Conservation (phyloP, 371 early-diverging fungal species). For the Chytridiales sp. region DNA sequence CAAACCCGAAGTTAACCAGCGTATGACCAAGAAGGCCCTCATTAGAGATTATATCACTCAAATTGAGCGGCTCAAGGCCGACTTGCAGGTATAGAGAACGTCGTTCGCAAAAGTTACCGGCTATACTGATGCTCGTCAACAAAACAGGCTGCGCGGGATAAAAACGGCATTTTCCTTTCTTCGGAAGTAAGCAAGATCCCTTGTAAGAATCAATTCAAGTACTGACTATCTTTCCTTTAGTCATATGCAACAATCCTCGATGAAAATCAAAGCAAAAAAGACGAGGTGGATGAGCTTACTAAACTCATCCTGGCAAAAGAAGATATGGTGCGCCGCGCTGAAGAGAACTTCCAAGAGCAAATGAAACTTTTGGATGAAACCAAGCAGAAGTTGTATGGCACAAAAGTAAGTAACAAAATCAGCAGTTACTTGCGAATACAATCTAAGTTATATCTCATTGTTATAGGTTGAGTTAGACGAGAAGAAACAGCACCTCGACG, state of each 20-base stretch:
- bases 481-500: slow-evolving; percentile 34
- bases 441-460: not conserved
- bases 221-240: slow-evolving; percentile 10
- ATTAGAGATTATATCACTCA: slow-evolving; percentile 68
- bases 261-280: slow-evolving; percentile 58
- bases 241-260: slow-evolving; percentile 53
- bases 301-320: slow-evolving; percentile 46
- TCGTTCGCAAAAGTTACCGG: not conserved
- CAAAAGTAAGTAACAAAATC: slow-evolving; percentile 14
- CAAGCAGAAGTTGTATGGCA: slow-evolving; percentile 39
- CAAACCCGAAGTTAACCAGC: slow-evolving; percentile 82
- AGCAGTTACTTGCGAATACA: no score
- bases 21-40: slow-evolving; percentile 71
- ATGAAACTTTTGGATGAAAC: slow-evolving; percentile 45
- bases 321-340: slow-evolving; percentile 41
- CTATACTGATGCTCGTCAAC: not conserved
- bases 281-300: slow-evolving; percentile 54
- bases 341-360: slow-evolving; percentile 46
- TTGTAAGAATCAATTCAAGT: not conserved
- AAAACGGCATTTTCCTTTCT: slow-evolving; percentile 71
- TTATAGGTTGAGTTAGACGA: slow-evolving; percentile 38
- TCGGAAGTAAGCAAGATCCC: slow-evolving; percentile 43
- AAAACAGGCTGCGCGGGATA: slow-evolving; percentile 69
- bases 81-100: slow-evolving; percentile 40
- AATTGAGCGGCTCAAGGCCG: slow-evolving; percentile 65